Evolutionary conservation across 2,329 filamentous ascomycete genomes (phyloP).

Genomic region (Fusarium compactum): DNA sequence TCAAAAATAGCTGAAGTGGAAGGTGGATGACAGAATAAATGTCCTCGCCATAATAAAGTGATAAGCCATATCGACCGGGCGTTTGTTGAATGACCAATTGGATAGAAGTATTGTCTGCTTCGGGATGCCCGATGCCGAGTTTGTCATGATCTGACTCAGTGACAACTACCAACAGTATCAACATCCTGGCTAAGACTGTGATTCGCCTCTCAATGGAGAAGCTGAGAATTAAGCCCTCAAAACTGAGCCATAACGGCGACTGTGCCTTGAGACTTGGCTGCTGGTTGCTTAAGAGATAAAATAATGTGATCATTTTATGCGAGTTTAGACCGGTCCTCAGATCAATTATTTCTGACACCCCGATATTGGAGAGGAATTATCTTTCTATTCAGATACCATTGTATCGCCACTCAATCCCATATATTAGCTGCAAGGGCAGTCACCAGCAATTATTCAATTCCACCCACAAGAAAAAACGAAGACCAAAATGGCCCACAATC

Average conservation of each 20-base stretch:
- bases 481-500: constrained; percentile 5
- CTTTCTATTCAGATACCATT: background rate
- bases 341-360: background rate
- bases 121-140: background rate
- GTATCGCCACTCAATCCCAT: background rate
- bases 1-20: too few species aligned
- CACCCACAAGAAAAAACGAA: too few species aligned
- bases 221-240: background rate
- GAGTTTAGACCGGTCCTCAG: background rate
- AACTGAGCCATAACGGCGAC: background rate
- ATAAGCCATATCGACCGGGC: background rate
- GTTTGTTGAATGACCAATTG: background rate
- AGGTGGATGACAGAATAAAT: too few species aligned
- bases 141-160: background rate
- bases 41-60: too few species aligned
- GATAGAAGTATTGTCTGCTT: background rate
- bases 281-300: rapidly evolving
- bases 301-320: background rate
- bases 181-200: rapidly evolving
- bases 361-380: background rate
- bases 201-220: rapidly evolving
- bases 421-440: too few species aligned
- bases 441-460: rapidly evolving
- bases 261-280: too few species aligned
- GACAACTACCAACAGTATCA: background rate